A percentile compares a stretch with the other conserved stretches of the same genome.
Conservation (phyloP, 495 filamentous ascomycete species). For the Usnea hakonensis region DNA sequence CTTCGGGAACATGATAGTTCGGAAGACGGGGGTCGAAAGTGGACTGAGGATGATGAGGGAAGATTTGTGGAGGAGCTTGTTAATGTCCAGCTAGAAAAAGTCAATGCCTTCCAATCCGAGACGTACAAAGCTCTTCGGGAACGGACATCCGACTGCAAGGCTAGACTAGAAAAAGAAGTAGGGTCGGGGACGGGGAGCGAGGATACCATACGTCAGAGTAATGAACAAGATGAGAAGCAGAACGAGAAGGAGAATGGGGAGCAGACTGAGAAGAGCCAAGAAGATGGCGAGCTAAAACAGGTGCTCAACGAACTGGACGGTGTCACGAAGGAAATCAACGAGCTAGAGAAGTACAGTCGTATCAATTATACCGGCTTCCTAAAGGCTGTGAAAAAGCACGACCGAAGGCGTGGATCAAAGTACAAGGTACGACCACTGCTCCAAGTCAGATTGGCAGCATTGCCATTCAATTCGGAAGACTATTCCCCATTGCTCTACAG, state of each 20-base stretch:
- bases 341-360: constrained; percentile 88
- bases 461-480: constrained; percentile 92
- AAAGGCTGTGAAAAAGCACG: constrained; percentile 98
- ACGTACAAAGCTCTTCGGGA: constrained; percentile 65
- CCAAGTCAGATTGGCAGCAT: constrained; percentile 74
- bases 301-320: constrained; percentile 70
- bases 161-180: constrained; percentile 42
- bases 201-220: constrained; percentile 15
- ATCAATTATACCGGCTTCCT: constrained; percentile 97
- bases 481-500: constrained; percentile 84
- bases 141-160: constrained; percentile 50
- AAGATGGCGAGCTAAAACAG: constrained; percentile 51
- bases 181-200: constrained; percentile 19
- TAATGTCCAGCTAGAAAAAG: constrained; percentile 92
- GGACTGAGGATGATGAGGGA: constrained; percentile 95
- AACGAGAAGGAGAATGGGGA: constrained; percentile 30
- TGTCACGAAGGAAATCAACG: constrained; percentile 84
- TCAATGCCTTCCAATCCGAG: constrained; percentile 77
- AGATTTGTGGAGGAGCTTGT: constrained; percentile 89
- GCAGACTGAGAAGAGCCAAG: constrained; percentile 37
- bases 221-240: constrained; percentile 17
- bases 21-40: constrained; percentile 50
- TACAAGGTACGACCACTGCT: constrained; percentile 88
- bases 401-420: constrained; percentile 70
- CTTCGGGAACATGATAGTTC: constrained; percentile 60